phyloP scores from a whole-genome alignment of 2,329 filamentous ascomycete species.

The Aspergillus ochraceoroseus region DNA sequence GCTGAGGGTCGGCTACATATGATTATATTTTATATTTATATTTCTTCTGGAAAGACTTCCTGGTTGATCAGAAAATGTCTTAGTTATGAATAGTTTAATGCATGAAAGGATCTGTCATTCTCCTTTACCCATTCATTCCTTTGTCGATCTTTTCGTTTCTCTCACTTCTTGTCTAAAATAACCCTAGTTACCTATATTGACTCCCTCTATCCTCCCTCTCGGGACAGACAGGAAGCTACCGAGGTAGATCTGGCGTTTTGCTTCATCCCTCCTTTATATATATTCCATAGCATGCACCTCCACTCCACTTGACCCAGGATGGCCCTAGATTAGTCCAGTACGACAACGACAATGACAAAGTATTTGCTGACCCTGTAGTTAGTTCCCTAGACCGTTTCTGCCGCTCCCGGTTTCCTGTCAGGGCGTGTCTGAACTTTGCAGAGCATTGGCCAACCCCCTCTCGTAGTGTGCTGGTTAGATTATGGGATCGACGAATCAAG shows the following conservation, averaged over 20 bases:
- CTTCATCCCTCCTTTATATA: too few species aligned
- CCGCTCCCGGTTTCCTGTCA: conserved; percentile 27
- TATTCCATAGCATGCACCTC: too few species aligned
- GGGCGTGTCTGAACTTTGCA: conserved; percentile 23
- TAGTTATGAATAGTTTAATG: conserved; percentile 10
- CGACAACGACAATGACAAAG: too few species aligned
- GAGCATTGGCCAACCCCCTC: conserved; percentile 23
- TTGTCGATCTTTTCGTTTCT: conserved; percentile 1
- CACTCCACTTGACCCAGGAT: background rate
- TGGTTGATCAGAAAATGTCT: background rate
- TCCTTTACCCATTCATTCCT: too few species aligned
- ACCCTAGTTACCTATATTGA: conserved; percentile 3
- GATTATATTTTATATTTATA: background rate
- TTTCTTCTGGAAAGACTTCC: background rate
- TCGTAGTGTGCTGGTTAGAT: conserved; percentile 13
- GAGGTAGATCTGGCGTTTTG: conserved; percentile 7
- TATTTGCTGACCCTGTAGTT: conserved; percentile 4
- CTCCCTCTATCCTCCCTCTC: conserved; percentile 6
- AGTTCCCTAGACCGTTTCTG: conserved; percentile 23
- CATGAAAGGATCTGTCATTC: conserved; percentile 19
- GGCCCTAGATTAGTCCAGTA: conserved; percentile 2
- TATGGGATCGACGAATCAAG: conserved; percentile 17
- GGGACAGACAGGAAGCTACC: too few species aligned
- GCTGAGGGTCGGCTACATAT: too few species aligned
- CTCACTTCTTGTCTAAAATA: conserved; percentile 7